Evolutionary conservation across 2,329 filamentous ascomycete genomes (phyloP), one percentile per base, ranked within the genome.

Genomic region (Blastomyces gilchristii): DNA sequence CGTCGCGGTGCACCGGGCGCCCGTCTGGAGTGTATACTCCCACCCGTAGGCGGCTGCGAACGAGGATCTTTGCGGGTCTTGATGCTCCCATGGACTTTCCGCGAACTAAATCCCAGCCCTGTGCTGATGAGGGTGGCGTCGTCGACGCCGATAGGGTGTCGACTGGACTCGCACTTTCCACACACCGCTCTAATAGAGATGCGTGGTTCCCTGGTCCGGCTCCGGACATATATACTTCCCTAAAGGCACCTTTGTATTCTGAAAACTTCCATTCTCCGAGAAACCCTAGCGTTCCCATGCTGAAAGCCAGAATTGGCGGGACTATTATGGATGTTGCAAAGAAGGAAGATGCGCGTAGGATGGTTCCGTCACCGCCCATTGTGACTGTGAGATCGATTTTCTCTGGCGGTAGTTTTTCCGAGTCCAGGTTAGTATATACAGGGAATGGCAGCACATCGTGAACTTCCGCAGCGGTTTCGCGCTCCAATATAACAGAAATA

Each of bases 221-320:
- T 2, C 86, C 87, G 50, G 85, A 87, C 89, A 96, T 95, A 77
- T 95, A 97, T 61, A 94, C 90, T 72, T 97, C 90, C 58, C 91
- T 82, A 78, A 95, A 96, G 0, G 94, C 94, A 58, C 90, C 84
- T 76, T 96, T 96, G 78, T 95, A 90, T 70, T 97, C 92, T 7
- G 82, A 81, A 73, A 97, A 97, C 70, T 94, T 95, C 92, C 93
- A 99, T 76, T 97, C 93, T 18, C 93, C 92, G 8, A 99, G 78
- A 68, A 99, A 99, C 0, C 94, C 94, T 0, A 99, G 79, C 0
- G 93, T 95, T 6, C 94, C 94, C 90, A 99, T 97, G 73, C 91
- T 96, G 72, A 99, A 99, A 1, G 90, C 91, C 8, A 99, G 80
- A 43, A 99, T 89, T 0, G 94, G 94, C 0, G 94, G 94, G 0